Conservation (phyloP, 116 monocot species). For the Phalaenopsis hybrid region DNA sequence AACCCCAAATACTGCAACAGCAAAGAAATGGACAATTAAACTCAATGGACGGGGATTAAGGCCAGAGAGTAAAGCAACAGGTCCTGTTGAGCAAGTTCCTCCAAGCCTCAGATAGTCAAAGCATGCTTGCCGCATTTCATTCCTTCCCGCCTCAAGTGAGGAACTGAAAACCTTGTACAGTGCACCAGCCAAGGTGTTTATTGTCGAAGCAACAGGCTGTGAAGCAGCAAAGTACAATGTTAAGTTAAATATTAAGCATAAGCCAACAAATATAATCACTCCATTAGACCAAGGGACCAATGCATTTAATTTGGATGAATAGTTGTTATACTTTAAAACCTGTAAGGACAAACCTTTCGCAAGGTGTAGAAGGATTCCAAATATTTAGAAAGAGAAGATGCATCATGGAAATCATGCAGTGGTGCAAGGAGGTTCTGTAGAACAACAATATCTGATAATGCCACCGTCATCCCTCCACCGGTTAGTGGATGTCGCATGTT, state of each 20-base stretch:
- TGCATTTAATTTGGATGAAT: neutral
- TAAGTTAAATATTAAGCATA: neutral
- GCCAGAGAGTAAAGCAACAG: conserved; percentile 41
- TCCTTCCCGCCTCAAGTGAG: conserved; percentile 39
- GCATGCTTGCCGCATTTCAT: conserved; percentile 54
- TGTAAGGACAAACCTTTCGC: conserved; percentile 28
- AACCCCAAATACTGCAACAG: conserved; percentile 53
- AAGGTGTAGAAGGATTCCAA: conserved; percentile 56
- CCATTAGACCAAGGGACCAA: neutral
- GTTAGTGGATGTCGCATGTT: conserved; percentile 68
- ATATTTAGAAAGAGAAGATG: conserved; percentile 42
- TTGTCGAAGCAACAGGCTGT: conserved; percentile 56
- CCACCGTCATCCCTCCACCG: conserved; percentile 66
- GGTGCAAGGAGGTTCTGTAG: conserved; percentile 48
- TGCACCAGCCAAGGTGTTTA: conserved; percentile 49
- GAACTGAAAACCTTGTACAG: conserved; percentile 47
- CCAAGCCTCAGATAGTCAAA: conserved; percentile 59
- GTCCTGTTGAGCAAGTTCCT: conserved; percentile 34
- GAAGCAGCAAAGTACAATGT: neutral
- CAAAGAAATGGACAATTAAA: conserved; percentile 54
- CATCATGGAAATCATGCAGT: conserved; percentile 38
- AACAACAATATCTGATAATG: conserved; percentile 47
- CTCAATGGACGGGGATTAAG: conserved; percentile 44
- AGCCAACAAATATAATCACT: neutral
- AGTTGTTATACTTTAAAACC: neutral